These are phyloP conservation scores for Brassica napus DNA, from an alignment of 345 rosid species.

Conservation along the genomic window DNA sequence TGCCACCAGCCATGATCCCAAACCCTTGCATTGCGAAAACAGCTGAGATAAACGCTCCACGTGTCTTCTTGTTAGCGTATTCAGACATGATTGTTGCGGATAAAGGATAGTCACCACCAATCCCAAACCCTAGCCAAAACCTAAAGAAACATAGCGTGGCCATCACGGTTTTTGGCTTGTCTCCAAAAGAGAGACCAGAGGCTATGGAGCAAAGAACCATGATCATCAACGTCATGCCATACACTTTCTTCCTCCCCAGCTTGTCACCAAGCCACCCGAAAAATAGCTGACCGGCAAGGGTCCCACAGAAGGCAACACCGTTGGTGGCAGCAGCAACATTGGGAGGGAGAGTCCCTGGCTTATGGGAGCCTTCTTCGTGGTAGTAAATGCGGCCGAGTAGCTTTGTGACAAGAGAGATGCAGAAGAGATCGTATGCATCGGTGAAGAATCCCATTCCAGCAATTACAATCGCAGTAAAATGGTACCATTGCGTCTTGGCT, in stretches of 20 bases:
- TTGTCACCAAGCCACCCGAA: constrained; percentile 67
- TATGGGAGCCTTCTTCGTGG: constrained; percentile 39
- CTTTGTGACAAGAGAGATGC: constrained; percentile 46
- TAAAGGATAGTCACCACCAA: constrained; percentile 49
- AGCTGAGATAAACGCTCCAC: constrained; percentile 43
- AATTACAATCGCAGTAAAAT: constrained; percentile 42
- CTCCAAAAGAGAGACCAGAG: constrained; percentile 42
- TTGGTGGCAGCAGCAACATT: constrained; percentile 51
- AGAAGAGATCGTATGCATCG: constrained; percentile 49
- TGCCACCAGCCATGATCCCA: constrained; percentile 46
- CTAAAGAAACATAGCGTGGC: constrained; percentile 40
- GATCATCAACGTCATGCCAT: constrained; percentile 44
- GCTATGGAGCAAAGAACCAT: constrained; percentile 39
- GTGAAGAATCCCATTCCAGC: constrained; percentile 59
- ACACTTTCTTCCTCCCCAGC: constrained; percentile 75
- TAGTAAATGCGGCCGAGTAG: constrained; percentile 50
- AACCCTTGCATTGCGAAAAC: constrained; percentile 56
- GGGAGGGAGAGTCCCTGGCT: constrained; percentile 48
- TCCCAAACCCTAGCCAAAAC: constrained; percentile 45
- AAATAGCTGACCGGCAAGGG: constrained; percentile 40
- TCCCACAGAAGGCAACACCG: constrained; percentile 51
- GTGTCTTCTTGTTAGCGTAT: constrained; percentile 48
- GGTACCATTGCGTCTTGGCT: constrained; percentile 44
- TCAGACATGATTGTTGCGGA: constrained; percentile 55
- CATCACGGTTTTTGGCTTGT: constrained; percentile 38